A percentile compares a stretch with the other conserved stretches of the same genome.
Conservation (phyloP, 179 eudicot genomes). For the Carnegiea gigantea region DNA sequence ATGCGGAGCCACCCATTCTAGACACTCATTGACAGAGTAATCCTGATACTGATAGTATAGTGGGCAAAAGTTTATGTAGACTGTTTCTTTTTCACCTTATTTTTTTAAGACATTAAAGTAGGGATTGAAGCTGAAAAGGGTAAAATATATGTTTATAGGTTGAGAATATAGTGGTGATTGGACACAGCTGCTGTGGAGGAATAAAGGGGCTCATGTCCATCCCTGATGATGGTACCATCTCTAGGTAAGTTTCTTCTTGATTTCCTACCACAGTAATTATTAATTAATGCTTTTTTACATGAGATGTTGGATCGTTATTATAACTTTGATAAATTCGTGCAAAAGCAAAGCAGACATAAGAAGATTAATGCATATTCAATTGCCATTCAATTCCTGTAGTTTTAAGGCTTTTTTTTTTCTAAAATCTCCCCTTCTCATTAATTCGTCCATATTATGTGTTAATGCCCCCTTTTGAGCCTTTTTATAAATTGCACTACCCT, state of each 20-base stretch:
- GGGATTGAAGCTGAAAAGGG: slow-evolving; percentile 17
- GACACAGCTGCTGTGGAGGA: slow-evolving; percentile 94
- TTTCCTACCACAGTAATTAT: not conserved
- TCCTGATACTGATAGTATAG: not conserved
- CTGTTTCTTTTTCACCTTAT: not conserved
- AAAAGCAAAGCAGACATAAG: not conserved
- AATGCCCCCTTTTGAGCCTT: not conserved
- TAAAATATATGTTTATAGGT: slow-evolving; percentile 34
- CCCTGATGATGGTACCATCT: slow-evolving; percentile 55
- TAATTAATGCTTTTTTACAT: not conserved
- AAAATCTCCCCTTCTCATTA: not conserved
- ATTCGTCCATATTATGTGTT: not conserved
- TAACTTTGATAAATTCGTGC: not conserved
- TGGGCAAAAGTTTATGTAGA: not conserved
- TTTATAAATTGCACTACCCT: not conserved
- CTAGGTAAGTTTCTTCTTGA: slow-evolving; percentile 50
- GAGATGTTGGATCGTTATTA: slow-evolving; percentile 6
- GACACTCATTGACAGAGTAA: slow-evolving; percentile 5
- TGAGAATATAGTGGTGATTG: slow-evolving; percentile 76
- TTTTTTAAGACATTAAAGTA: not conserved
- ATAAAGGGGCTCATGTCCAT: slow-evolving; percentile 91
- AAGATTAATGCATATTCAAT: not conserved
- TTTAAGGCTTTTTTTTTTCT: not conserved
- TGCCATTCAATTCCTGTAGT: not conserved
- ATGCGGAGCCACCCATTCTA: not conserved